A percentile compares a stretch with the other conserved stretches of the same genome.
These are phyloP conservation scores for Fonsecaea erecta DNA, from an alignment of 2,329 filamentous ascomycete species.

Conservation along the genomic window DNA sequence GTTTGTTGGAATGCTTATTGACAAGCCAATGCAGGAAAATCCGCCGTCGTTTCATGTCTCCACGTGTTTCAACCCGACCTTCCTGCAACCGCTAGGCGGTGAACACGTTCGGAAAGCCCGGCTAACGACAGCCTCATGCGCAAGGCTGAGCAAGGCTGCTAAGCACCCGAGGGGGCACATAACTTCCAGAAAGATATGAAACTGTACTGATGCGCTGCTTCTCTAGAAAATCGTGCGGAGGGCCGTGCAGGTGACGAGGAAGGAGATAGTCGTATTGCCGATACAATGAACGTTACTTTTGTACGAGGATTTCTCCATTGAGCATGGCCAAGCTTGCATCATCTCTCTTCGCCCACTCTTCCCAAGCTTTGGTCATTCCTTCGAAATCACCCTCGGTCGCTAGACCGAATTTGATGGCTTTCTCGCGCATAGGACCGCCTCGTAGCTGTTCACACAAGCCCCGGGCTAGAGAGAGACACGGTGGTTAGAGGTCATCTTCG, in stretches of 20 bases:
- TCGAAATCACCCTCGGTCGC: conserved; percentile 43
- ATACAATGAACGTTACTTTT: conserved; percentile 42
- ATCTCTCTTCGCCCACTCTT: conserved; percentile 45
- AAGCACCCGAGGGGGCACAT: too few relatives aligned
- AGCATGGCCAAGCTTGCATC: conserved; percentile 48
- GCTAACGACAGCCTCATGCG: too few relatives aligned
- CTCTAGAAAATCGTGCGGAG: too few relatives aligned
- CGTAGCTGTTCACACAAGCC: conserved; percentile 20
- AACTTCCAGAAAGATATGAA: too few relatives aligned
- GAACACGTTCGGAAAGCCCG: too few relatives aligned
- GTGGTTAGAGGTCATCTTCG: conserved; percentile 4
- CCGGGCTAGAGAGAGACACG: conserved; percentile 18
- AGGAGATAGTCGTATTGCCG: not conserved
- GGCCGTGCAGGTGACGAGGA: not conserved
- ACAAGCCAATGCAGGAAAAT: too few relatives aligned
- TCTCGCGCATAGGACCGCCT: conserved; percentile 40
- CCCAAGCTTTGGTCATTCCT: conserved; percentile 41
- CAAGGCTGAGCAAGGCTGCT: too few relatives aligned
- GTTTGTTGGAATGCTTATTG: too few relatives aligned
- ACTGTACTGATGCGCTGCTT: too few relatives aligned
- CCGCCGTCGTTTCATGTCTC: too few relatives aligned
- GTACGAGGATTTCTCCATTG: conserved; percentile 48
- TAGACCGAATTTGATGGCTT: conserved; percentile 18
- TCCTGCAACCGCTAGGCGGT: too few relatives aligned
- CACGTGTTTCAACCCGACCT: too few relatives aligned